Evolutionary conservation across 306 rosid species (phyloP).

Genomic region (Quillaja saponaria): DNA sequence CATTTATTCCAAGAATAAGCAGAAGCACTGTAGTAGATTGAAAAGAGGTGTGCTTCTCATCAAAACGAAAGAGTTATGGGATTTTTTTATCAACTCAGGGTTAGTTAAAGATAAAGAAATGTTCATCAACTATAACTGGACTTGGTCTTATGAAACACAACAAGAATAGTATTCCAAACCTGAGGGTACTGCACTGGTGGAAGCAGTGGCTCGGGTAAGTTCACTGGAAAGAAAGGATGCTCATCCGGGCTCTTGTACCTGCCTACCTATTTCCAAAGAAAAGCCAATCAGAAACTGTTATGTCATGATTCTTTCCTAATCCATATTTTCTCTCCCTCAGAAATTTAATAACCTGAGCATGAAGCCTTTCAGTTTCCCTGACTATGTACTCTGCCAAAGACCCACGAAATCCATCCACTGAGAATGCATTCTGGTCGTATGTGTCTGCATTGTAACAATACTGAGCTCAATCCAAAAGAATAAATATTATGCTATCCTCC

Average conservation of each 20-base stretch:
- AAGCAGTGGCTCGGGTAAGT: conserved; percentile 50
- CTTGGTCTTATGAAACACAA: conserved; percentile 6
- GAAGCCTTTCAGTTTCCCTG: conserved; percentile 64
- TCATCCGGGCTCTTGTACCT: conserved; percentile 71
- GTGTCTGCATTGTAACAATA: conserved; percentile 50
- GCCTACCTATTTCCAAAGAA: conserved; percentile 54
- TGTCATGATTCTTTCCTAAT: conserved; percentile 1
- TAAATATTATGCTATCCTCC: conserved; percentile 67
- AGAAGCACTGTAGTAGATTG: not conserved
- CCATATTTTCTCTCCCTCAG: conserved; percentile 7
- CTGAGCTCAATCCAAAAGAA: conserved; percentile 69
- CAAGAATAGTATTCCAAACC: conserved; percentile 38
- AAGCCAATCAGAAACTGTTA: conserved; percentile 19
- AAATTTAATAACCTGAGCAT: conserved; percentile 54
- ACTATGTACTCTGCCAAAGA: conserved; percentile 68
- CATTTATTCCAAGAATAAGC: not conserved
- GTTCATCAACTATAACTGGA: conserved; percentile 10
- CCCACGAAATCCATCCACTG: conserved; percentile 50
- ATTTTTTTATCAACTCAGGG: not conserved
- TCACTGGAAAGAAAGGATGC: conserved; percentile 55
- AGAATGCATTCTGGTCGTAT: conserved; percentile 53
- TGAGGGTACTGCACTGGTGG: conserved; percentile 68
- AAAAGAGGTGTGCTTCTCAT: not conserved
- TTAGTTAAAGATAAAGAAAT: conserved; percentile 5
- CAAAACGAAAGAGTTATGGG: conserved; percentile 4